Percentiles rank a stretch among this genome's conserved stretches.
Conservation (phyloP, 1,139 yeast genomes). For the Magnusiomyces tetraspermus region DNA sequence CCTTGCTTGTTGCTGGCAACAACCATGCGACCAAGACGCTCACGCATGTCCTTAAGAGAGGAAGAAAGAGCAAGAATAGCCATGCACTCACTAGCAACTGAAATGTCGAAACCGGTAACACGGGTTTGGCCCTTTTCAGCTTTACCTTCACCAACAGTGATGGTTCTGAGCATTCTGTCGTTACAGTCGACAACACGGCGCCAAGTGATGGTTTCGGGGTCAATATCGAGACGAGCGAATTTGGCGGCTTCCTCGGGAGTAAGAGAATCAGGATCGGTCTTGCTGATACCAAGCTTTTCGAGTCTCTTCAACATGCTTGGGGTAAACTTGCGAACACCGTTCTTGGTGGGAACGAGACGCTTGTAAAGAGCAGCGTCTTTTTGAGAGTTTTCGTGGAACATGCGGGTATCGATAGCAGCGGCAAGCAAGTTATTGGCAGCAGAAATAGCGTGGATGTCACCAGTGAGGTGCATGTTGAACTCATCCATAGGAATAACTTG, state of each 20-base stretch:
- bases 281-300: conserved; percentile 68
- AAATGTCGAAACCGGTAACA: conserved; percentile 88
- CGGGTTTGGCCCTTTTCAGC: conserved; percentile 88
- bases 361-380: conserved; percentile 78
- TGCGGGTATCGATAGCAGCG: conserved; percentile 95
- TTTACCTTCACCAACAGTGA: conserved; percentile 88
- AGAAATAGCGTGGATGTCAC: conserved; percentile 95
- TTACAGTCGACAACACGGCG: conserved; percentile 95
- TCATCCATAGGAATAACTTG: conserved; percentile 99
- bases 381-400: conserved; percentile 92
- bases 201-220: conserved; percentile 92
- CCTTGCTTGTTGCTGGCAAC: conserved; percentile 77
- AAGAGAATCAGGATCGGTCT: conserved; percentile 75
- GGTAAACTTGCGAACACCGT: conserved; percentile 72
- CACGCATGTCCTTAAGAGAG: conserved; percentile 78
- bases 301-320: conserved; percentile 70
- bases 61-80: conserved; percentile 89
- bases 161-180: conserved; percentile 84
- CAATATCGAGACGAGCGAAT: conserved; percentile 84
- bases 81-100: conserved; percentile 98
- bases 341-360: conserved; percentile 84
- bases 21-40: conserved; percentile 83
- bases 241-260: conserved; percentile 66
- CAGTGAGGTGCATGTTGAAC: conserved; percentile 95
- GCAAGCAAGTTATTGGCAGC: conserved; percentile 94